Percentiles rank a stretch among this genome's conserved stretches.
Evolutionary conservation across 176 grass and related monocot genomes (phyloP).

Genomic region (Triticum aestivum): DNA sequence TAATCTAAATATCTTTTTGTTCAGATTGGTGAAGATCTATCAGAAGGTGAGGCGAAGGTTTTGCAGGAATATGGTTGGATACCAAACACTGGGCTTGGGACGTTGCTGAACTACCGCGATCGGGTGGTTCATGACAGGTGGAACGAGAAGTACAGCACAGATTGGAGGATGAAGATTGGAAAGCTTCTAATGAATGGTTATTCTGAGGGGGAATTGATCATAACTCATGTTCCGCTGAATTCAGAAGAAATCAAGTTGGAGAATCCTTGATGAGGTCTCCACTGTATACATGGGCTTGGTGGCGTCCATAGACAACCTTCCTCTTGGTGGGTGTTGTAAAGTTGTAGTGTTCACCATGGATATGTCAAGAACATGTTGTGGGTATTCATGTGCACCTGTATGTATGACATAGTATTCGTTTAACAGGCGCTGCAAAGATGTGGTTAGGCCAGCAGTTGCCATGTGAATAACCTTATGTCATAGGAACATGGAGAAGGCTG

Average conservation of each 20-base stretch:
- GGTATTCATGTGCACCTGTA: not conserved
- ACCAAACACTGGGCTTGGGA: conserved; percentile 66
- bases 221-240: conserved; percentile 38
- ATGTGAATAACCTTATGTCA: conserved; percentile 17
- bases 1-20: not conserved
- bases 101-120: conserved; percentile 79
- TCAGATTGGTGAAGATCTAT: conserved; percentile 74
- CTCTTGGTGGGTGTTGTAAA: conserved; percentile 1
- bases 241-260: conserved; percentile 36
- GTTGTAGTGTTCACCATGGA: not conserved
- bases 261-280: conserved; percentile 32
- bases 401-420: conserved; percentile 6
- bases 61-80: conserved; percentile 84
- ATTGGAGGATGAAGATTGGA: conserved; percentile 85
- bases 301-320: conserved; percentile 9
- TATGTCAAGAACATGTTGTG: not conserved
- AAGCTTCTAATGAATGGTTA: conserved; percentile 69
- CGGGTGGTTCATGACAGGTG: conserved; percentile 81
- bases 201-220: conserved; percentile 44
- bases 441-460: not conserved
- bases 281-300: not conserved
- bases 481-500: not conserved
- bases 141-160: conserved; percentile 42
- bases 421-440: not conserved
- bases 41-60: conserved; percentile 60